phyloP scores from a whole-genome alignment of 768 basidiomycete species.

The Leccinum barrowsii region DNA sequence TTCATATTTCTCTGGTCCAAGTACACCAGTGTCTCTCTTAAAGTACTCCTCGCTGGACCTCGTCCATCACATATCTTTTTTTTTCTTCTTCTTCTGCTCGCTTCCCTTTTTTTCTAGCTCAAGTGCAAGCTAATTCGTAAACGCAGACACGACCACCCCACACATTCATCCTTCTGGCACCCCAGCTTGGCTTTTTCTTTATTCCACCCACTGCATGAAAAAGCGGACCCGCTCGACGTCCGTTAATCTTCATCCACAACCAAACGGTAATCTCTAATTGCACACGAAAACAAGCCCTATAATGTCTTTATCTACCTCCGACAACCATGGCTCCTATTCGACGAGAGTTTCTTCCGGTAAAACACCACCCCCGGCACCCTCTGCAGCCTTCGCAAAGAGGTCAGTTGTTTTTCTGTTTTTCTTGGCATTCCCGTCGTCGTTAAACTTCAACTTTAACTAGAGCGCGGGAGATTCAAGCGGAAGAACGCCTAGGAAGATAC shows the following conservation, averaged over 20 bases:
- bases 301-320: constrained; percentile 89
- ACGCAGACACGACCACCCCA: constrained; percentile 27
- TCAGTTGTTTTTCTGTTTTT: constrained; percentile 32
- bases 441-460: constrained; percentile 37
- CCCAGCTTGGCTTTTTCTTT: constrained; percentile 18
- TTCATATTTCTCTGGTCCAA: constrained; percentile 34
- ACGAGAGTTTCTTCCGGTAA: constrained; percentile 82
- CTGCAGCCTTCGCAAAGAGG: constrained; percentile 88
- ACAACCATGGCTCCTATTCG: constrained; percentile 78
- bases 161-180: constrained; percentile 15
- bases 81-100: background rate
- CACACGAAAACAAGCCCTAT: constrained; percentile 53
- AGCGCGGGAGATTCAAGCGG: constrained; percentile 81
- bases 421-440: constrained; percentile 12
- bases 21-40: constrained; percentile 31
- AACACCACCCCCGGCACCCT: constrained; percentile 87
- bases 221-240: constrained; percentile 24
- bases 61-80: constrained; percentile 31
- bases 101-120: constrained; percentile 18
- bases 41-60: constrained; percentile 32
- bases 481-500: constrained; percentile 70
- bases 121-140: constrained; percentile 32
- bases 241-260: constrained; percentile 36
- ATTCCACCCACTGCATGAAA: constrained; percentile 31
- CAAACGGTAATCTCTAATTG: constrained; percentile 78